Base-by-base conservation (phyloP, 2,329 filamentous ascomycete species). In the Sporothrix sp. region DNA sequence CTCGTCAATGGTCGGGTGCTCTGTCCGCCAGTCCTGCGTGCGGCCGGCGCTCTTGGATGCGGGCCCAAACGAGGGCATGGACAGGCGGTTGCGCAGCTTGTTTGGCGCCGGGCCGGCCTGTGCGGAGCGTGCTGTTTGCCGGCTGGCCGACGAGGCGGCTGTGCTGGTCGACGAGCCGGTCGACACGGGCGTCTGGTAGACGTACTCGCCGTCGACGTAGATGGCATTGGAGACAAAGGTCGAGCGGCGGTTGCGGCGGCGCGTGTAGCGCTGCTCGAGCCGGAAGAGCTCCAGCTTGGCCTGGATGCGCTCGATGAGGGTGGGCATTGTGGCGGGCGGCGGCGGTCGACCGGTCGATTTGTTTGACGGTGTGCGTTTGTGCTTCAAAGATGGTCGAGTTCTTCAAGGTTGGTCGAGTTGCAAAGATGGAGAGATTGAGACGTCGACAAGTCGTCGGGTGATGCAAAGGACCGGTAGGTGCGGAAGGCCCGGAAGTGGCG, bases 191-290 rank as follows among this genome's bases (percentile, higher is more conserved):
- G 75, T 79, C 63, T 81, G 75, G 75, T 89, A 94, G 66, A 95
- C 75, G 71, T 96, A 96, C 72, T 96, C 91, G 68, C 90, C 93
- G 65, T 97, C 87, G 57, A 96, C 85, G 68, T 97, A 97, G 65
- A 87, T 78, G 27, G 89, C 91, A 62, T 87, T 89, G 63, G 86
- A 89, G 63, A 85, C 82, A 67, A 95, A 95, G 54, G 87, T 93
- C 50, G 83, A 90, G 66, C 91, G 87, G 60, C 91, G 87, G 61
- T 81, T 70, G 62, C 91, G 88, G 65, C 88, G 85, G 62, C 85
- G 85, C 47, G 90, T 94, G 74, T 97, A 97, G 61, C 88, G 85
- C 72, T 96, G 85, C 72, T 97, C 91, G 59, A 97, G 83, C 45
- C 89, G 87, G 75, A 95, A 93, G 63, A 97, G 81, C 74, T 97